These are phyloP conservation scores for Scheffersomyces stambukii DNA, from an alignment of 1,139 yeast species.

Conservation along the genomic window DNA sequence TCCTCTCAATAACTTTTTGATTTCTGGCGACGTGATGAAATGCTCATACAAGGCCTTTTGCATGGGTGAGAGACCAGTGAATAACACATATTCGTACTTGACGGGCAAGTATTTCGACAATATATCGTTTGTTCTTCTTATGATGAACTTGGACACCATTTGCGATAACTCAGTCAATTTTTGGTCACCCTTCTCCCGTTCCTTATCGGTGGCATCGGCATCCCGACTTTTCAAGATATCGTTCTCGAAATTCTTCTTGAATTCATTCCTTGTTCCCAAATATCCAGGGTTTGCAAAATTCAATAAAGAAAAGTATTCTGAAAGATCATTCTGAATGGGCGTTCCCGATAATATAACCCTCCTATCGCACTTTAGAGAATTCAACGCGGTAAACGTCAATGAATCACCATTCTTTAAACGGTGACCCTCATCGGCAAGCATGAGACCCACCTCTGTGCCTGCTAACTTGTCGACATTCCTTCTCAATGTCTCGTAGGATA, in stretches of 20 bases:
- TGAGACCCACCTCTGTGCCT: conserved; percentile 78
- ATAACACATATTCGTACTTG: conserved; percentile 92
- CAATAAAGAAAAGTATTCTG: conserved; percentile 88
- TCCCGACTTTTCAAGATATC: conserved; percentile 84
- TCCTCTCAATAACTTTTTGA: conserved; percentile 65
- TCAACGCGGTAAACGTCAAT: conserved; percentile 82
- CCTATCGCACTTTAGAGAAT: conserved; percentile 76
- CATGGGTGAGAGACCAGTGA: conserved; percentile 77
- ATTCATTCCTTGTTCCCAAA: conserved; percentile 78
- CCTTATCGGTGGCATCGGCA: conserved; percentile 82
- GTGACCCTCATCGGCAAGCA: conserved; percentile 97
- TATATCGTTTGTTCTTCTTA: conserved; percentile 93
- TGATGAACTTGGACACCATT: conserved; percentile 84
- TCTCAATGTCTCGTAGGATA: conserved; percentile 92
- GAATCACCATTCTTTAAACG: conserved; percentile 93
- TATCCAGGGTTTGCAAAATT: conserved; percentile 95
- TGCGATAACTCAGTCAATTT: conserved; percentile 69
- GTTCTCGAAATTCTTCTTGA: conserved; percentile 78
- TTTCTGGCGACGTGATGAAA: conserved; percentile 78
- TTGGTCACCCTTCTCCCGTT: conserved; percentile 64
- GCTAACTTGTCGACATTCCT: conserved; percentile 76
- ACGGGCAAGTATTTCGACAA: conserved; percentile 90
- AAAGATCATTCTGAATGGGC: conserved; percentile 93
- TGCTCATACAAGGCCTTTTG: conserved; percentile 69
- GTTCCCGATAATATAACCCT: conserved; percentile 95